Evolutionary conservation across 2,329 filamentous ascomycete species (phyloP), one percentile per base, ranked within the genome.

Genomic region (Botrytis byssoidea): DNA sequence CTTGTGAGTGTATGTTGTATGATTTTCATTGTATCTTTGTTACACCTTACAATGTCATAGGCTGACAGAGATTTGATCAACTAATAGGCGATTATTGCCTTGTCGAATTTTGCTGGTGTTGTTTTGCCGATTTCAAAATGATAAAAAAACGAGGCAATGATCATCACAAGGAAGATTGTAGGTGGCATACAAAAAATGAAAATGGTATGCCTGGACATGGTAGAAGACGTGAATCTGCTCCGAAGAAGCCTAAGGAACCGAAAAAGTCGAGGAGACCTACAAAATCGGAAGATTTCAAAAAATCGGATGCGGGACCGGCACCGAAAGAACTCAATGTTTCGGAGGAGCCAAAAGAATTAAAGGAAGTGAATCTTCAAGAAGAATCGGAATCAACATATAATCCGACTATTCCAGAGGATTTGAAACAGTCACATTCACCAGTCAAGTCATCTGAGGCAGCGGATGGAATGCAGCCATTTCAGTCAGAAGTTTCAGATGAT

Each of bases 181-280:
- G 51, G 25, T 71, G 48, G 48, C 65, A 68, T 32, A 57, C 48
- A 9, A 29, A 29, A 3, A 68, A 68, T 57, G n/a, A 57, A 16
- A 57, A 68, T 22, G 65, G 65, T 9, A 40, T 68, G 5, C 65
- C 48, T 29, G 35, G 65, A 57, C 35, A 68, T 25, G 65, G 48
- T 22, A 20, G 65, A 68, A 68, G 35, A 42, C 35, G 48, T 32
- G 16, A n/a, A 25, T 10, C 46, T 67, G 46, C 35, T 8, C 8
- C 7, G 1, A 22, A 35, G 20, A 25, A 51, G 8, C 32, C 22
- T 20, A 55, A 57, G 20, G 65, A n/a, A 5, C 10, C 35, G 2
- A 40, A 68, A 18, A 29, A 68, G 35, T n/a, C 40, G n/a, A 44
- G 29, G 40, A 44, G 12, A 64, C 16, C n/a, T 18, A 32, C 12